These are phyloP conservation scores for Phialemonium atrogriseum DNA, from an alignment of 2,329 filamentous ascomycete species.

Conservation along the genomic window DNA sequence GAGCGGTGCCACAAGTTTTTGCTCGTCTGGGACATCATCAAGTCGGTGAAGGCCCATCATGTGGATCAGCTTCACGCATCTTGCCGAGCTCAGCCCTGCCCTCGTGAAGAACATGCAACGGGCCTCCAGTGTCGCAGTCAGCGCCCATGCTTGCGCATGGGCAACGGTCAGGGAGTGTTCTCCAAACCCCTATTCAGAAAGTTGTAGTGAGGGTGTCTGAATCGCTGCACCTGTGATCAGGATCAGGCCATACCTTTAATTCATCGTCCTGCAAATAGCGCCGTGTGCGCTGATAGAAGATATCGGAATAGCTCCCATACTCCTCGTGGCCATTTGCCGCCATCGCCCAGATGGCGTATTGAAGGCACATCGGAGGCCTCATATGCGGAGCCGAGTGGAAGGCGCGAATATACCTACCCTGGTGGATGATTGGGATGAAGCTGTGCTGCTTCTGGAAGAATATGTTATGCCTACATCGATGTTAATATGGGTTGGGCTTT, in stretches of 20 bases:
- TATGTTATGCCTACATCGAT: conserved; percentile 48
- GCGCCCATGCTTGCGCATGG: conserved; percentile 72
- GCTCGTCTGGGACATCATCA: conserved; percentile 55
- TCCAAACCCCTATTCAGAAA: conserved; percentile 56
- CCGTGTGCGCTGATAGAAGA: conserved; percentile 74
- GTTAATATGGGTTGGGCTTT: conserved; percentile 2
- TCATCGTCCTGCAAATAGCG: conserved; percentile 81
- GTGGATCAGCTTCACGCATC: conserved; percentile 60
- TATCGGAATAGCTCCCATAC: conserved; percentile 61
- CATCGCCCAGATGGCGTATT: conserved; percentile 84
- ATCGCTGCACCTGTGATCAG: neutral
- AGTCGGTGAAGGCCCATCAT: conserved; percentile 82
- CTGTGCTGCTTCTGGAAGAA: conserved; percentile 72
- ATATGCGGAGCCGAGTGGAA: conserved; percentile 64
- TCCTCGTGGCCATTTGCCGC: conserved; percentile 65
- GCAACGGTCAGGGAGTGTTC: conserved; percentile 72
- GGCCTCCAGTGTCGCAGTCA: conserved; percentile 73
- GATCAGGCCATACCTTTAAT: conserved; percentile 50
- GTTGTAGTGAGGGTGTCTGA: no score
- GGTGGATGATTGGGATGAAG: conserved; percentile 70
- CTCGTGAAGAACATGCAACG: conserved; percentile 78
- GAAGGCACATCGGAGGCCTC: conserved; percentile 72
- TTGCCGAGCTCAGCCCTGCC: conserved; percentile 73
- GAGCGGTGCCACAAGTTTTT: conserved; percentile 52
- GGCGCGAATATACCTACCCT: conserved; percentile 63